Conservation (phyloP, 176 grass and related monocot genomes). For the Leersia perrieri region DNA sequence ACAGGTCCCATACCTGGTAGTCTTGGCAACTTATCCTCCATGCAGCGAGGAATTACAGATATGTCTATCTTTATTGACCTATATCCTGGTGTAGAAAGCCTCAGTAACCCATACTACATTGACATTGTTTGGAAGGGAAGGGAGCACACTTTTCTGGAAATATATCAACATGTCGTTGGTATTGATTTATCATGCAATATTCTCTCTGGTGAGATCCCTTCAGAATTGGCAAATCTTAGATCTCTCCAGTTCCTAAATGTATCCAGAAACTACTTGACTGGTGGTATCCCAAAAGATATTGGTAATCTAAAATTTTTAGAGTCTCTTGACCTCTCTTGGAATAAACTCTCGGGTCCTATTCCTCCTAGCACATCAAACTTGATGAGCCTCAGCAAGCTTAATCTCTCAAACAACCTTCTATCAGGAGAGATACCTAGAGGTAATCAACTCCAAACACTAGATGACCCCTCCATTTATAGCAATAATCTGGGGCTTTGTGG, state of each 20-base stretch:
- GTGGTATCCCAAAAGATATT: constrained; percentile 1
- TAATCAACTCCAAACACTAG: neutral
- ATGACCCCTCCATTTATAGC: neutral
- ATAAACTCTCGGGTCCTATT: constrained; percentile 24
- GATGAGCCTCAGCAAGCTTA: neutral
- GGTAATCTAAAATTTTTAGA: neutral
- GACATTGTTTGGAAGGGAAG: constrained; percentile 8
- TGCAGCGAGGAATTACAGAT: neutral
- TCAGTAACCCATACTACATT: neutral
- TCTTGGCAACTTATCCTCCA: neutral
- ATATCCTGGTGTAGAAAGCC: too few species aligned
- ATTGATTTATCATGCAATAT: constrained; percentile 7
- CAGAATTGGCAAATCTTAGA: neutral
- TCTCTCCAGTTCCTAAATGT: neutral
- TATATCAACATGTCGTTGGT: neutral
- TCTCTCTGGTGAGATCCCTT: constrained; percentile 4
- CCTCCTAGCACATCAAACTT: neutral
- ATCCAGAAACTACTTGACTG: constrained; percentile 12
- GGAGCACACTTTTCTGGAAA: neutral
- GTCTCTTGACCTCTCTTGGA: constrained; percentile 23
- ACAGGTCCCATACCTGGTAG: neutral
- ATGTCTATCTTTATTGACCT: too few species aligned
- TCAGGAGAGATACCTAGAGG: constrained; percentile 19
- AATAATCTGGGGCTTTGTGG: constrained; percentile 17
- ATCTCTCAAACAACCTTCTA: constrained; percentile 14